Evolutionary conservation across 1,139 yeast species (phyloP).

Genomic region (Yamadazyma sp.): DNA sequence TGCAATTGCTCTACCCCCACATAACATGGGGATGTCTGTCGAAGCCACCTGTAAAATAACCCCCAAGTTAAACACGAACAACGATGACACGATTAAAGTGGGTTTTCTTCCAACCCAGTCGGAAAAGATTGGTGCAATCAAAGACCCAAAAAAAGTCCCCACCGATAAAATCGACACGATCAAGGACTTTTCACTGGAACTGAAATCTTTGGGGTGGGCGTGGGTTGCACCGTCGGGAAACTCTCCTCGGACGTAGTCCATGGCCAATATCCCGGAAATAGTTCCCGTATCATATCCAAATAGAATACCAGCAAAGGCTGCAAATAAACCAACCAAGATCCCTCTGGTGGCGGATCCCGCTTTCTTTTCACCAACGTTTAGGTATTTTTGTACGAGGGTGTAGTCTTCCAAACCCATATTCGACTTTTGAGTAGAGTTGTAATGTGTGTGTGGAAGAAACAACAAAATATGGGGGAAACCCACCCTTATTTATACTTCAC

Average conservation of each 20-base stretch:
- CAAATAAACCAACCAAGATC: conserved; percentile 46
- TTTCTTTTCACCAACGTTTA: conserved; percentile 44
- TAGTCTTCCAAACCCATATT: conserved; percentile 42
- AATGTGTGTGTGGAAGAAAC: neutral
- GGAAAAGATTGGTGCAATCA: conserved; percentile 54
- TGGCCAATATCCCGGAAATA: conserved; percentile 73
- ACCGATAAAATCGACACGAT: conserved; percentile 68
- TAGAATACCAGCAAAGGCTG: conserved; percentile 68
- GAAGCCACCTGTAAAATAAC: conserved; percentile 62
- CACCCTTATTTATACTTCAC: neutral
- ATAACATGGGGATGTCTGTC: conserved; percentile 34
- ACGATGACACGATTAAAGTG: conserved; percentile 51
- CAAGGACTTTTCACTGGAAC: conserved; percentile 60
- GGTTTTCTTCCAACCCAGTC: conserved; percentile 58
- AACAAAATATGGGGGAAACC: neutral
- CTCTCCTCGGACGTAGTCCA: conserved; percentile 58
- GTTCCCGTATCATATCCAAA: conserved; percentile 83
- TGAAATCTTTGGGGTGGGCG: conserved; percentile 21
- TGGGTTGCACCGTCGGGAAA: conserved; percentile 33
- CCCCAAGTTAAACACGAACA: conserved; percentile 59
- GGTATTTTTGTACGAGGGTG: conserved; percentile 28
- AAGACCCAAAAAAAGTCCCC: conserved; percentile 72
- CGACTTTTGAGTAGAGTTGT: no score
- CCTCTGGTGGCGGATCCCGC: conserved; percentile 51
- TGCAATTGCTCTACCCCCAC: conserved; percentile 60